These are phyloP conservation scores for Eutrema japonicum DNA, from an alignment of 345 rosid genomes.

Conservation along the genomic window DNA sequence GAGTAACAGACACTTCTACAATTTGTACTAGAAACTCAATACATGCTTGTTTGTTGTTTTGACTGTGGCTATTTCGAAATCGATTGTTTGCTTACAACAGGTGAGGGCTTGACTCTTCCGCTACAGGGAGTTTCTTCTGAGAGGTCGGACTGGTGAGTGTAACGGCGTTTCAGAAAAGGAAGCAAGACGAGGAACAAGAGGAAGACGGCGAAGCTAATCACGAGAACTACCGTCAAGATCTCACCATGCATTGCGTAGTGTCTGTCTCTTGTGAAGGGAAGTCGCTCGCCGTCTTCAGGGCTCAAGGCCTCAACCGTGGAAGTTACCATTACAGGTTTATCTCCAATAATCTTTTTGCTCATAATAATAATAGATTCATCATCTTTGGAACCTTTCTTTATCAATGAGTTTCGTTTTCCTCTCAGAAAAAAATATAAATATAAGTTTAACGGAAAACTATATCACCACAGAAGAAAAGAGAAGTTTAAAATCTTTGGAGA, in stretches of 20 bases:
- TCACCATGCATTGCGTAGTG: conserved; percentile 55
- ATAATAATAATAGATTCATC: not conserved
- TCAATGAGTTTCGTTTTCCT: not conserved
- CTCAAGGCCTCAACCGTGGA: conserved; percentile 37
- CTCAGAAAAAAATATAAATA: not conserved
- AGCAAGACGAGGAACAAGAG: conserved; percentile 46
- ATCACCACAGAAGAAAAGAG: conserved; percentile 16
- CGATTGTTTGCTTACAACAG: conserved; percentile 24
- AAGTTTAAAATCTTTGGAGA: conserved; percentile 3
- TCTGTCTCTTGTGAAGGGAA: conserved; percentile 44
- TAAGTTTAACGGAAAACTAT: not conserved
- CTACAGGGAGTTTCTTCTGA: conserved; percentile 31
- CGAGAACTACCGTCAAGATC: conserved; percentile 45
- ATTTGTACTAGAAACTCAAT: conserved; percentile 12
- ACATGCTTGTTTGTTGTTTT: conserved; percentile 23
- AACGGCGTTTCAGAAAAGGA: conserved; percentile 50
- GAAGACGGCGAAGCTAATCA: conserved; percentile 46
- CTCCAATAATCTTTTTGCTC: conserved; percentile 10
- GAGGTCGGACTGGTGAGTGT: conserved; percentile 34
- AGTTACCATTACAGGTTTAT: conserved; percentile 32
- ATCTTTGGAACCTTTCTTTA: not conserved
- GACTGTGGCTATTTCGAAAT: conserved; percentile 23
- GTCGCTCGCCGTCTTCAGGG: conserved; percentile 39
- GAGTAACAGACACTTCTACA: conserved; percentile 9
- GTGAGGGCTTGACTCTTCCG: conserved; percentile 30